Percentiles rank a stretch among this genome's conserved stretches.
phyloP scores from a whole-genome alignment of 768 basidiomycete species.

The Pleurotus cornucopiae region DNA sequence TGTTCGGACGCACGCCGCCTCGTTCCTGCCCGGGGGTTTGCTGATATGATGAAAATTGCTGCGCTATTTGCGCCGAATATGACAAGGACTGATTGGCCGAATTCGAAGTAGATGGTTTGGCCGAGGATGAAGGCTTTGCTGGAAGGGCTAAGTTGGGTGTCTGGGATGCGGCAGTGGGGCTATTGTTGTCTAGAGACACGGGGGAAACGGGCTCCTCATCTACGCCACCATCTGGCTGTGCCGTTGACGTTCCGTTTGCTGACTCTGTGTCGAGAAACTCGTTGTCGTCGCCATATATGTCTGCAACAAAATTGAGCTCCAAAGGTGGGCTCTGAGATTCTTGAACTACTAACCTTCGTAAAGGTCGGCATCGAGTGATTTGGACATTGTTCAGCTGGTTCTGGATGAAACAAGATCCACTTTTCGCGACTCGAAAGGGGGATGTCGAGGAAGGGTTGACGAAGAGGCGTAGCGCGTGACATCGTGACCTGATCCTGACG shows the following conservation, averaged over 20 bases:
- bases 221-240: slow-evolving; percentile 23
- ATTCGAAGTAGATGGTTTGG: slow-evolving; percentile 22
- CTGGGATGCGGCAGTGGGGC: slow-evolving; percentile 8
- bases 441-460: too few relatives aligned
- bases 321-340: background rate
- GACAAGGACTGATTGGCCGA: slow-evolving; percentile 31
- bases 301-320: slow-evolving; percentile 21
- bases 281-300: slow-evolving; percentile 53
- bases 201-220: slow-evolving; percentile 15
- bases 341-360: background rate
- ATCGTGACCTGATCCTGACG: too few relatives aligned
- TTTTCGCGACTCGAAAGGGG: too few relatives aligned
- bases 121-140: slow-evolving; percentile 19
- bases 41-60: slow-evolving; percentile 60
- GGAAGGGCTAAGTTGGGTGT: slow-evolving; percentile 16
- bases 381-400: slow-evolving; percentile 62
- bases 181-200: slow-evolving; percentile 2
- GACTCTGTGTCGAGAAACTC: slow-evolving; percentile 26
- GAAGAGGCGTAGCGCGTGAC: too few relatives aligned
- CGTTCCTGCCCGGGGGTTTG: slow-evolving; percentile 66
- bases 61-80: slow-evolving; percentile 62
- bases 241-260: slow-evolving; percentile 21
- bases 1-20: slow-evolving; percentile 26
- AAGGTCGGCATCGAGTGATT: slow-evolving; percentile 4
- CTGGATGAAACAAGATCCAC: slow-evolving; percentile 3